Base-by-base conservation (phyloP, 2,329 filamentous ascomycete genomes). In the Diaporthe citrichinensis region DNA sequence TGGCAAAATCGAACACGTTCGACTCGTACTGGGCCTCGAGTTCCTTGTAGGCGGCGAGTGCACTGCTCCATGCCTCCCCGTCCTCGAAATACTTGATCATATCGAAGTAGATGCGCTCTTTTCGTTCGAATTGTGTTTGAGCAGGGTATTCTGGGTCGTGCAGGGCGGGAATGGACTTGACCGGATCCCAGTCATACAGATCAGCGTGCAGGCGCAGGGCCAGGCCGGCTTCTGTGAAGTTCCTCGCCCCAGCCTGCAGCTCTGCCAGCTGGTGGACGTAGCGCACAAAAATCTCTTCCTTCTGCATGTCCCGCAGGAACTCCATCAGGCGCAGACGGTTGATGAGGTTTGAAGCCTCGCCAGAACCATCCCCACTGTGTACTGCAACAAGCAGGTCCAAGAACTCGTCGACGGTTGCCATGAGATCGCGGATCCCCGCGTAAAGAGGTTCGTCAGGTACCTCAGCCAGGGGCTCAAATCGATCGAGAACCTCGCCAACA, bases 1-100 rank as follows among this genome's bases (percentile, higher is more conserved):
- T 98, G 46, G 93, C 89, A 80, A 98, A 98, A 84, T 99, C 97
- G 83, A 96, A 98, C 0, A 94, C 86, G 76, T 95, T 98, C 78
- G 90, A 91, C 85, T 98, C 95, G 82, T 98, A 99, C 84, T 98
- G 95, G n/a, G 88, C 85, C 65, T 96, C 94, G 71, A 99, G 91
- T 84, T 99, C 96, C 82, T 94, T 94, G 84, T 99, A 98, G 4
- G 95, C 95, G 8, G 92, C 90, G 57, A 99, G 86, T 1, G 96
- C 96, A 83, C 94, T 94, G 80, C 94, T 94, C 96, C 96, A 98
- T 0, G 95, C 95, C 82, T 95, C 93, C n/a, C 95, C 96, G 76
- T 97, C 95, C 81, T 98, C 96, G 78, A 97, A 98, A 82, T 96
- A 90, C 83, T 96, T 95, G 82, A 98, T 98, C 89, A 98, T 98